Percentiles rank a stretch among this genome's conserved stretches.
phyloP scores from a whole-genome alignment of 768 basidiomycete species.

The Suillus subaureus region DNA sequence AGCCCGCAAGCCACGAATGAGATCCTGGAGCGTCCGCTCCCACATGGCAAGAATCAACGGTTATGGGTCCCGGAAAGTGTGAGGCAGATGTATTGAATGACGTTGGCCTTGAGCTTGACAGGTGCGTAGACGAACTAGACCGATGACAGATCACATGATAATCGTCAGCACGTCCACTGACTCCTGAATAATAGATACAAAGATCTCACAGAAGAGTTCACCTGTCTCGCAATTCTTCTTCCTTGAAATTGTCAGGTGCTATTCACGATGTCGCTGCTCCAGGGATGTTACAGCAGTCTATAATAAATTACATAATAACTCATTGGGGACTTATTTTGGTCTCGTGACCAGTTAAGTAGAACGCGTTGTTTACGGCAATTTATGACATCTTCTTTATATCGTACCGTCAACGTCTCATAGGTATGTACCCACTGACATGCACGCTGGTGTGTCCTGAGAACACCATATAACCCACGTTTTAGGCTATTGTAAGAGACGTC shows the following conservation, averaged over 20 bases:
- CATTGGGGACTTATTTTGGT: neutral
- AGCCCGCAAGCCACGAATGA: slow-evolving; percentile 92
- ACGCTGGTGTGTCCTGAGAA: neutral
- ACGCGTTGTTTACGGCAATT: neutral
- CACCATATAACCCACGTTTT: neutral
- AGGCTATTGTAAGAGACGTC: no score
- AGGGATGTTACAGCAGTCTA: neutral
- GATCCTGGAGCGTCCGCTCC: slow-evolving; percentile 94
- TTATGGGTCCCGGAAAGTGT: neutral
- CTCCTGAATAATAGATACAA: neutral
- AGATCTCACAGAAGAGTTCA: neutral
- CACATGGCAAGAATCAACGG: slow-evolving; percentile 58
- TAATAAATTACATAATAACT: neutral
- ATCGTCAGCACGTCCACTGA: neutral
- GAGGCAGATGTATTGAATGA: neutral
- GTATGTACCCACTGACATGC: neutral
- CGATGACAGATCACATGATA: neutral
- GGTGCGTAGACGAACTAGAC: neutral
- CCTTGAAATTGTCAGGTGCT: neutral
- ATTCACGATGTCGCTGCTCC: neutral
- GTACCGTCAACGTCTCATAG: neutral
- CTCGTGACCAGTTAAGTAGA: neutral
- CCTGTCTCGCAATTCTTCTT: neutral
- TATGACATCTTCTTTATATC: neutral
- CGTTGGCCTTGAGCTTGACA: slow-evolving; percentile 1